Evolutionary conservation across 306 rosid species (phyloP).

Genomic region (Castanea sativa): DNA sequence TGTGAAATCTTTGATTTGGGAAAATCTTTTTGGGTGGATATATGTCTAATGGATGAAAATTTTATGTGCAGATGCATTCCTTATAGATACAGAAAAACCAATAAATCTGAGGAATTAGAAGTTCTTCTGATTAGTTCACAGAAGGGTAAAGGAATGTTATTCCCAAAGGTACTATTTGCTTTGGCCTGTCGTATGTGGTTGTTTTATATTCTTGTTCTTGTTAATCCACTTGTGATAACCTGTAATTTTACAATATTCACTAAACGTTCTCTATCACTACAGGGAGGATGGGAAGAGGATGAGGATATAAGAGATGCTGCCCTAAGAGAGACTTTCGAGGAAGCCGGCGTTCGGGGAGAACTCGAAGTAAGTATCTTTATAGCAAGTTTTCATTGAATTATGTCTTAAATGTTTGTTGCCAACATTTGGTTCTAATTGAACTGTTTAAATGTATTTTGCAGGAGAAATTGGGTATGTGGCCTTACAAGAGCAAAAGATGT

Average conservation of each 20-base stretch:
- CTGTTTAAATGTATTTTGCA: slow-evolving; percentile 32
- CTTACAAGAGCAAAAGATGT: slow-evolving; percentile 75
- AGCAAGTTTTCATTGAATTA: background rate
- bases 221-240: too few species aligned
- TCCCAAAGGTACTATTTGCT: slow-evolving; percentile 68
- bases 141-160: slow-evolving; percentile 77
- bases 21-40: slow-evolving; percentile 18
- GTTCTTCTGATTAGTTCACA: slow-evolving; percentile 92
- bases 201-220: too few species aligned
- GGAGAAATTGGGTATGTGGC: slow-evolving; percentile 68
- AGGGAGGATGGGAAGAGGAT: slow-evolving; percentile 98
- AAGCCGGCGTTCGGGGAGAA: slow-evolving; percentile 81
- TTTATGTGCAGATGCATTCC: slow-evolving; percentile 79
- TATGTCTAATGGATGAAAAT: background rate
- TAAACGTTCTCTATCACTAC: slow-evolving; percentile 19
- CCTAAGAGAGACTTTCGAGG: slow-evolving; percentile 76
- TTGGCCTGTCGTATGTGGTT: too few species aligned
- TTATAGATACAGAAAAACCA: slow-evolving; percentile 54
- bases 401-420: background rate
- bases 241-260: background rate
- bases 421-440: slow-evolving; percentile 22
- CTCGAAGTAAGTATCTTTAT: slow-evolving; percentile 58
- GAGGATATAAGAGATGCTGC: slow-evolving; percentile 89
- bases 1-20: background rate
- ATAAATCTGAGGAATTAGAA: slow-evolving; percentile 49